Conservation (phyloP, 1,284 basidiomycete species). For the Heterobasidion parviporum region DNA sequence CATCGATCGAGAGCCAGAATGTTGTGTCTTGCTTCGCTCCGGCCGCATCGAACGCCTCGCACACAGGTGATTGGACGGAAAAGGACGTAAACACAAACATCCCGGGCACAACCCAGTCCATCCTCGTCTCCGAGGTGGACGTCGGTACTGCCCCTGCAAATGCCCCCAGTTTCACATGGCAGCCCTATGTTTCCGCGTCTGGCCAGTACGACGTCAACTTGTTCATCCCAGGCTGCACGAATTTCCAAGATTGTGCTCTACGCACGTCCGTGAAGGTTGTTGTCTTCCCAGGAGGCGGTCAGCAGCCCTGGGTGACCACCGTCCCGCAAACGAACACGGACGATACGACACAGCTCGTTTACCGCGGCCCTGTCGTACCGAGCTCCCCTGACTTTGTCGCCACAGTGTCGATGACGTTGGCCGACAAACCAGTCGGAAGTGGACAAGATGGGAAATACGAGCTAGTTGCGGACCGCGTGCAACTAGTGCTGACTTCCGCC, state of each 20-base stretch:
- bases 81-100: constrained; percentile 62
- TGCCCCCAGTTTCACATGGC: constrained; percentile 79
- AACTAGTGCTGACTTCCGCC: constrained; percentile 64
- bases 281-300: constrained; percentile 69
- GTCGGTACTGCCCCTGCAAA: constrained; percentile 54
- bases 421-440: constrained; percentile 47
- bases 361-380: constrained; percentile 76
- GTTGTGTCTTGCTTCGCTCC: constrained; percentile 69
- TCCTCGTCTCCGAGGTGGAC: constrained; percentile 63
- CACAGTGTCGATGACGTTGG: constrained; percentile 67
- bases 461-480: constrained; percentile 75
- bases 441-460: constrained; percentile 64
- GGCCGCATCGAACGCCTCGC: constrained; percentile 52
- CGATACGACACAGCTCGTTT: constrained; percentile 62
- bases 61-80: constrained; percentile 63
- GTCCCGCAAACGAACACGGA: constrained; percentile 69
- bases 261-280: constrained; percentile 82
- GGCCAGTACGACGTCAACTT: constrained; percentile 84
- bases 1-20: constrained; percentile 56
- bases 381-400: constrained; percentile 65
- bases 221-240: constrained; percentile 79
- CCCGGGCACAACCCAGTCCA: constrained; percentile 70
- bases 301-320: constrained; percentile 55
- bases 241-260: constrained; percentile 71
- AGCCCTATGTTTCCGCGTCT: constrained; percentile 82